Percentiles rank a stretch among this genome's conserved stretches.
Evolutionary conservation across 495 filamentous ascomycete species (phyloP).

Genomic region (Penicillium canescens): DNA sequence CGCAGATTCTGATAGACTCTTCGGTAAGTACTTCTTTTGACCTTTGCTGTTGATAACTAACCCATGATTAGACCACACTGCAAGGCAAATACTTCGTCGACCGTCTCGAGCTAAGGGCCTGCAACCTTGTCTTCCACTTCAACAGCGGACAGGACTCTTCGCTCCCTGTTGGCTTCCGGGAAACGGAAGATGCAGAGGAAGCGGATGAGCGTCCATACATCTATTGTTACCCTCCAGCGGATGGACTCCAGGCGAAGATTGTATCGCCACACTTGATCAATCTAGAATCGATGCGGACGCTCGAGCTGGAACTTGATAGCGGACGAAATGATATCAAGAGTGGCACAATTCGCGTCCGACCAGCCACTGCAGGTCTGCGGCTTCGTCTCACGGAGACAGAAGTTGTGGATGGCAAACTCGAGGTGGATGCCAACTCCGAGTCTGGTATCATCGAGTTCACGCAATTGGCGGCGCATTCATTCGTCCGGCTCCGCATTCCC

Average conservation of each 20-base stretch:
- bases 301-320: conserved; percentile 71
- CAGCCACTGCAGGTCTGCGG: conserved; percentile 84
- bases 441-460: conserved; percentile 69
- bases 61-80: conserved; percentile 53
- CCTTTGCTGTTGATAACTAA: conserved; percentile 19
- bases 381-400: conserved; percentile 73
- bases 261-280: conserved; percentile 54
- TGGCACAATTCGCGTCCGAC: conserved; percentile 70
- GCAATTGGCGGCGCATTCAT: conserved; percentile 48
- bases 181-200: conserved; percentile 42
- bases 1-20: conserved; percentile 41
- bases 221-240: conserved; percentile 49
- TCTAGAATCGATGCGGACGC: conserved; percentile 70
- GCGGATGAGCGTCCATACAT: conserved; percentile 42
- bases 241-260: conserved; percentile 51
- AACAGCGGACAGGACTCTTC: conserved; percentile 31
- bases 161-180: conserved; percentile 40
- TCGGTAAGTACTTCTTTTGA: conserved; percentile 24
- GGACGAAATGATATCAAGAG: conserved; percentile 75
- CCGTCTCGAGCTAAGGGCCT: conserved; percentile 63
- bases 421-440: conserved; percentile 56
- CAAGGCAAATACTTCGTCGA: conserved; percentile 77
- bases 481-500: conserved; percentile 65
- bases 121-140: conserved; percentile 65
- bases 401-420: conserved; percentile 54